phyloP scores from a whole-genome alignment of 1,139 yeast genomes.

The Arxiozyma slooffiae region DNA sequence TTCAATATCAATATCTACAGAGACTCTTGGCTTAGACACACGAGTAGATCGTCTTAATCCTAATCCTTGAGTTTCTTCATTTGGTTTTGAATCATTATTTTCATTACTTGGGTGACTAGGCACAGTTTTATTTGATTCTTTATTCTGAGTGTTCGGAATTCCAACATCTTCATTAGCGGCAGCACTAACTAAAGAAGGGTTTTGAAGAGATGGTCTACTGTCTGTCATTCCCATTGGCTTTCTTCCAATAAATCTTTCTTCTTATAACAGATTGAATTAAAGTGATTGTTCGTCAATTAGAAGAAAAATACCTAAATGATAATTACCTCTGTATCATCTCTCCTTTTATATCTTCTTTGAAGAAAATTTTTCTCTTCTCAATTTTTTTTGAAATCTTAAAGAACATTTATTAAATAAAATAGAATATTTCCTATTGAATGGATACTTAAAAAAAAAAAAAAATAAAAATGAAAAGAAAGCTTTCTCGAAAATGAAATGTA shows the following conservation, averaged over 20 bases:
- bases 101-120: background rate
- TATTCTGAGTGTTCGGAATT: background rate
- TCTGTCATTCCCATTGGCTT: background rate
- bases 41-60: conserved; percentile 20
- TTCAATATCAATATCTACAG: conserved; percentile 9
- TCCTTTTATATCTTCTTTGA: background rate
- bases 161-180: background rate
- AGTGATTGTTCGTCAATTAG: background rate
- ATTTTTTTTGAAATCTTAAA: too few species aligned
- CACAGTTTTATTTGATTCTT: background rate
- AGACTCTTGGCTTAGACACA: conserved; percentile 16
- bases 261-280: too few species aligned
- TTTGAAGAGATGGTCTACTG: background rate
- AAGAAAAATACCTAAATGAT: background rate
- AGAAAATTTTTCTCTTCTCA: background rate
- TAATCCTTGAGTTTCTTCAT: background rate
- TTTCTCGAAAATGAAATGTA: too few species aligned
- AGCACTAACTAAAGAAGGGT: background rate
- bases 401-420: too few species aligned
- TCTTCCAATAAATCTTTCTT: too few species aligned
- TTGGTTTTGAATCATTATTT: background rate
- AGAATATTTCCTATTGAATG: background rate
- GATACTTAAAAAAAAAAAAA: too few species aligned
- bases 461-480: background rate
- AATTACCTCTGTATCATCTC: too few species aligned